Evolutionary conservation across 805 yeast genomes (phyloP), one percentile per base, ranked within the genome.

Genomic region (Danielozyma ontarioensis): DNA sequence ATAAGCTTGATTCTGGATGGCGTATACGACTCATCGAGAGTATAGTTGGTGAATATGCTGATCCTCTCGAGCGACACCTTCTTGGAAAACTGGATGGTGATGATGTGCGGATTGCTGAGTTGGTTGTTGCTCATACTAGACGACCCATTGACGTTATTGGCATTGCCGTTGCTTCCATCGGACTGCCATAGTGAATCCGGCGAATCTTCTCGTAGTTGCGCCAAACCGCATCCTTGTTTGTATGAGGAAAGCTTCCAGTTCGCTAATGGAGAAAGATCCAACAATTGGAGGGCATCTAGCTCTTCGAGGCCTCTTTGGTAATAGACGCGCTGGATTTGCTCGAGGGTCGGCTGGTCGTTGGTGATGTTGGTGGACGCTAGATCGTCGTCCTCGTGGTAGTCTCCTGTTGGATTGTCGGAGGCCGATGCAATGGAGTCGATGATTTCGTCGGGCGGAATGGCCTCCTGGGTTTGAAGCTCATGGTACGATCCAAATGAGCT

Each of bases 181-280:
- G 94, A 82, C 57, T 93, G 98, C 99, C 99, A 93, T 54, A 69
- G 90, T 1, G 78, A 61, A 18, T 71, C 68, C 0, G 90, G 83
- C 3, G 78, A 69, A 45, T 82, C 88, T 32, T 84, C 85, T 19
- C 93, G 62, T 5, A 90, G 64, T 46, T 80, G 80, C n/a, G 62
- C 62, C 14, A 86, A 69, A 0, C 93, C 93, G 45, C 67, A 78
- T 0, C 87, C 93, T 7, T 71, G 71, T 47, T 89, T 90, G 48
- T 35, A 61, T 0, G 95, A 82, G 1, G 95, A 83, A 0, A 86
- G 78, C 24, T 78, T 71, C 96, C 97, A 93, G 16, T 80, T 70
- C 0, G 94, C 97, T 13, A 83, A 62, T 13, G 80, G 76, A 2
- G 95, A 86, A 7, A 90, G 70, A 50, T 93, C 96, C 1, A 76